Evolutionary conservation across 2,329 filamentous ascomycete species (phyloP).

Genomic region (Penicillium sp.): DNA sequence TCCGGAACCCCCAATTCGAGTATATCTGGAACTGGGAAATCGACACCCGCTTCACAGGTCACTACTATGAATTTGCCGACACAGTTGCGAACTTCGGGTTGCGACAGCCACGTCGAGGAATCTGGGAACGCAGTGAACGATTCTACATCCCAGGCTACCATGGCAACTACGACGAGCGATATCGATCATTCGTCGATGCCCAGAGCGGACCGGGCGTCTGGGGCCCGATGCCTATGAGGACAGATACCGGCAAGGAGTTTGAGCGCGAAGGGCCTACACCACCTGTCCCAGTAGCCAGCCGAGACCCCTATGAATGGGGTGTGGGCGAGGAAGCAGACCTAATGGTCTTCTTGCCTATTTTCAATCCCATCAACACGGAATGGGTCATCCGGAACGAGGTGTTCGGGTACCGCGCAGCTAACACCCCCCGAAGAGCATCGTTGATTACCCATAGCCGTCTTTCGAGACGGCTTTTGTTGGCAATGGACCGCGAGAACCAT

Average conservation of each 20-base stretch:
- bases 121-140: not conserved
- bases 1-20: not conserved
- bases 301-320: not conserved
- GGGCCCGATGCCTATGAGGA: not conserved
- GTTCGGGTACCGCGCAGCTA: not conserved
- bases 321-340: not conserved
- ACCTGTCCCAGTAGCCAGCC: not conserved
- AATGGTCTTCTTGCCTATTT: not conserved
- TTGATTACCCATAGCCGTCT: not conserved
- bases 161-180: not conserved
- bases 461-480: not conserved
- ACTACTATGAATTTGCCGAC: not conserved
- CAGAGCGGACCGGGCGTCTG: not conserved
- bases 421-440: not conserved
- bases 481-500: not conserved
- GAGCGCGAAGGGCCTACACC: not conserved
- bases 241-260: not conserved
- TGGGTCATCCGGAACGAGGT: not conserved
- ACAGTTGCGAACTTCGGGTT: not conserved
- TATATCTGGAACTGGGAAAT: not conserved
- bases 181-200: not conserved
- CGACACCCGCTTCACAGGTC: not conserved
- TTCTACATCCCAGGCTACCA: not conserved
- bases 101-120: not conserved
- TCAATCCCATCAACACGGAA: not conserved